Conservation (phyloP, 352 stramenopile species). For the Phytophthora sojae region DNA sequence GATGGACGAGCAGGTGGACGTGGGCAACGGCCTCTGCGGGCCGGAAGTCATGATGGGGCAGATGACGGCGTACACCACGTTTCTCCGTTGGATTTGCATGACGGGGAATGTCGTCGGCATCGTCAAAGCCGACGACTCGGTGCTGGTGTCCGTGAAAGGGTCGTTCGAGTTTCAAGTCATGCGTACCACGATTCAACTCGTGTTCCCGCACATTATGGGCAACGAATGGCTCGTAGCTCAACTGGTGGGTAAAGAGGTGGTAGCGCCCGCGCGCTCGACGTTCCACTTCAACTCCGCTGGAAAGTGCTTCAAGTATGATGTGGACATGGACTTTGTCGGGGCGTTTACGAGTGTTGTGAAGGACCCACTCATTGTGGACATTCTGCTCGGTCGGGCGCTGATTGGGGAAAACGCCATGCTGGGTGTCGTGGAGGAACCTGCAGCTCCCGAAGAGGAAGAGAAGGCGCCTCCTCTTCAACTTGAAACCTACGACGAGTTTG, state of each 20-base stretch:
- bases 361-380: constrained; percentile 13
- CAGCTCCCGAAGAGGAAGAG: constrained; percentile 8
- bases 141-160: constrained; percentile 10
- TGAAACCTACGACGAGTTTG: background rate
- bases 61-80: constrained; percentile 13
- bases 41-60: constrained; percentile 27
- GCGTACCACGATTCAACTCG: constrained; percentile 24
- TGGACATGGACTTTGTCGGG: constrained; percentile 26
- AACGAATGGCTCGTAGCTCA: constrained; percentile 24
- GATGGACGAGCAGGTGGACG: constrained; percentile 33
- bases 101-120: constrained; percentile 1
- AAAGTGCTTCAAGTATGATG: constrained; percentile 28
- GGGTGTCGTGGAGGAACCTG: constrained; percentile 8
- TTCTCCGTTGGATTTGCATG: constrained; percentile 12
- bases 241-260: constrained; percentile 18
- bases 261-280: background rate
- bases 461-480: background rate
- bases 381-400: constrained; percentile 18
- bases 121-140: constrained; percentile 15
- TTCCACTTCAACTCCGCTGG: constrained; percentile 26
- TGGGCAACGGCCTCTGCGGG: constrained; percentile 18
- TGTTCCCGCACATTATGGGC: constrained; percentile 36
- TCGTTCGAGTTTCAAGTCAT: constrained; percentile 33
- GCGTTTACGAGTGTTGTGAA: constrained; percentile 27
- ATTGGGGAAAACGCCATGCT: constrained; percentile 26